Conservation (phyloP, 805 yeast species). For the Candida ponderosae region DNA sequence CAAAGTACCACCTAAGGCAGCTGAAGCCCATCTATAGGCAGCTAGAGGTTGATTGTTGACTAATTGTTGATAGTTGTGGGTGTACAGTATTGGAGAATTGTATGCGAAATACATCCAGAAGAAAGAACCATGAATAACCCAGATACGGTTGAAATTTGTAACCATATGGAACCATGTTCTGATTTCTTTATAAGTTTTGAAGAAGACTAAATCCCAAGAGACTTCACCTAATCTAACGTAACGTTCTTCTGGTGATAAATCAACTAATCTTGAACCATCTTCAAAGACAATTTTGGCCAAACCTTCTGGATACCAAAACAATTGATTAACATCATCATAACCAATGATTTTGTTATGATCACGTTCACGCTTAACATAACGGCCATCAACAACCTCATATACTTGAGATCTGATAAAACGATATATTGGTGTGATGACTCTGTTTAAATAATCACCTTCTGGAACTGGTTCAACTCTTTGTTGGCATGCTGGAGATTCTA, state of each 20-base stretch:
- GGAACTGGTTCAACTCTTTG: constrained; percentile 78
- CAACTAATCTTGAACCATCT: constrained; percentile 89
- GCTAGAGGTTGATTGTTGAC: constrained; percentile 81
- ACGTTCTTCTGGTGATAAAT: constrained; percentile 85
- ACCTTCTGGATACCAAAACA: constrained; percentile 99
- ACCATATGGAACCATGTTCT: constrained; percentile 97
- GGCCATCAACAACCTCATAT: constrained; percentile 73
- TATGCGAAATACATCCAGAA: constrained; percentile 95
- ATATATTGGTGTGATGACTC: constrained; percentile 88
- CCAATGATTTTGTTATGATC: constrained; percentile 80
- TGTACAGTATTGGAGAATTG: constrained; percentile 87
- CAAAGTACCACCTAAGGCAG: constrained; percentile 86
- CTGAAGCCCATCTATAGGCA: constrained; percentile 88
- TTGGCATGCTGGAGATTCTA: constrained; percentile 84
- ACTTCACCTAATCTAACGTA: constrained; percentile 86
- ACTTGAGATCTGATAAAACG: constrained; percentile 74
- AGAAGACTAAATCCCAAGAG: constrained; percentile 85
- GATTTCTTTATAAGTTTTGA: constrained; percentile 91
- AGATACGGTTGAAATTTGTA: constrained; percentile 95
- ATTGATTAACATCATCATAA: constrained; percentile 97
- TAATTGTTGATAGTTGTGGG: constrained; percentile 77
- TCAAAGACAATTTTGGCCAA: constrained; percentile 84
- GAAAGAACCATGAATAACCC: constrained; percentile 86
- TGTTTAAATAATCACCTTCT: constrained; percentile 83
- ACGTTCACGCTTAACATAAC: constrained; percentile 76